These are phyloP conservation scores for Scytalidium sp. DNA, from an alignment of 2,329 filamentous ascomycete species.

Conservation along the genomic window DNA sequence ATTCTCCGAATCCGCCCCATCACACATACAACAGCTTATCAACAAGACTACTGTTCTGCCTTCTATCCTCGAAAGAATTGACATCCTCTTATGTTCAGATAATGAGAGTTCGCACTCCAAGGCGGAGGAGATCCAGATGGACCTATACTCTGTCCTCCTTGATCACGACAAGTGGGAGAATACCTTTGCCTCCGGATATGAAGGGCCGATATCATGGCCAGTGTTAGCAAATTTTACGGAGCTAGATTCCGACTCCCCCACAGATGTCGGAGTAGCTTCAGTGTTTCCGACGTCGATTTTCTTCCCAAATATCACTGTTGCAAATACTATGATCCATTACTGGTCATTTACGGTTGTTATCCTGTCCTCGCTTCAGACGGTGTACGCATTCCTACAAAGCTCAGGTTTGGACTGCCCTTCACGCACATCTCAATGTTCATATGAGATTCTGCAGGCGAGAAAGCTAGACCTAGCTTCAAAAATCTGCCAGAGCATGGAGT, in stretches of 20 bases:
- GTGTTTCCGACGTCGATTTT: conserved; percentile 14
- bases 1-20: conserved; percentile 23
- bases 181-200: conserved; percentile 12
- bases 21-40: conserved; percentile 31
- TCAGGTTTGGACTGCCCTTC: neutral
- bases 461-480: conserved; percentile 17
- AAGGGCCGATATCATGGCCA: neutral
- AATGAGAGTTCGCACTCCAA: neutral
- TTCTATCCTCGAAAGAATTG: conserved; percentile 20
- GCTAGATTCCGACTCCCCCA: neutral
- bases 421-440: conserved; percentile 1
- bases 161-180: conserved; percentile 9
- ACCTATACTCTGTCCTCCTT: neutral
- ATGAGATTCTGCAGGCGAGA: neutral
- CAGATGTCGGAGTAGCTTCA: neutral
- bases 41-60: conserved; percentile 27
- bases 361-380: conserved; percentile 10
- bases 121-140: neutral
- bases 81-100: conserved; percentile 7
- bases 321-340: conserved; percentile 34
- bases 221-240: neutral
- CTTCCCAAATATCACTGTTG: conserved; percentile 33
- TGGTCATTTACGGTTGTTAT: conserved; percentile 37
- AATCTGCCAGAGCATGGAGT: conserved; percentile 33
- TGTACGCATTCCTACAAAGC: neutral